These are phyloP conservation scores for Aspergillus persii DNA, from an alignment of 2,329 filamentous ascomycete genomes.

Conservation along the genomic window DNA sequence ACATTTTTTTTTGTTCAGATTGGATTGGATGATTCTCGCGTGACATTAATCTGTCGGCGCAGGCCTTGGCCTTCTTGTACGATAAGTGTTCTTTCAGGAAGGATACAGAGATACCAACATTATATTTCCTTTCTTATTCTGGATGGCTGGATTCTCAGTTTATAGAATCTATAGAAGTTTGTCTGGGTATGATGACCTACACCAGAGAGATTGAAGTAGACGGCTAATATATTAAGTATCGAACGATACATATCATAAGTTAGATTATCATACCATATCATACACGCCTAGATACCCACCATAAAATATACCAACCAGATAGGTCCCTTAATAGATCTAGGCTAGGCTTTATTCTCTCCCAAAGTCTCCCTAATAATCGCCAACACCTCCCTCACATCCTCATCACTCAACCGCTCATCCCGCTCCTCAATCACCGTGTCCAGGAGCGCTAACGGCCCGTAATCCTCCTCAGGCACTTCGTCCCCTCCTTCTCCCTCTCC, in stretches of 20 bases:
- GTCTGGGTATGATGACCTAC: too few species aligned
- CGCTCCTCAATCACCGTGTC: slow-evolving; percentile 45
- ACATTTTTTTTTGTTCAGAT: neutral
- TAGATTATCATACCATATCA: neutral
- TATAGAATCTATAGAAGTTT: too few species aligned
- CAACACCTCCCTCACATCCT: slow-evolving; percentile 37
- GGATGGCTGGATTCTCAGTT: too few species aligned
- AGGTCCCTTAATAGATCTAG: too few species aligned
- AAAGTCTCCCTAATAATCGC: slow-evolving; percentile 36
- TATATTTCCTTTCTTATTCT: neutral
- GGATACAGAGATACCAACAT: neutral
- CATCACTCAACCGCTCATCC: slow-evolving; percentile 39
- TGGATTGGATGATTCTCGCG: neutral
- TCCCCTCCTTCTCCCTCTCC: slow-evolving; percentile 23
- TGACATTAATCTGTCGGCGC: neutral
- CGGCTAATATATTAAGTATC: neutral
- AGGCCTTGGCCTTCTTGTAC: neutral
- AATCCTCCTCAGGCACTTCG: slow-evolving; percentile 31
- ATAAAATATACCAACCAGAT: neutral
- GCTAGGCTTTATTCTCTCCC: slow-evolving; percentile 2
- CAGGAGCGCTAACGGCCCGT: slow-evolving; percentile 37
- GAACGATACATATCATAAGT: neutral
- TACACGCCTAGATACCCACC: neutral
- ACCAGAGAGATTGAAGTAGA: too few species aligned
- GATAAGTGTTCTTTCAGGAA: neutral